Conservation (phyloP, 202 grass and related monocot species). For the Musa balbisiana region DNA sequence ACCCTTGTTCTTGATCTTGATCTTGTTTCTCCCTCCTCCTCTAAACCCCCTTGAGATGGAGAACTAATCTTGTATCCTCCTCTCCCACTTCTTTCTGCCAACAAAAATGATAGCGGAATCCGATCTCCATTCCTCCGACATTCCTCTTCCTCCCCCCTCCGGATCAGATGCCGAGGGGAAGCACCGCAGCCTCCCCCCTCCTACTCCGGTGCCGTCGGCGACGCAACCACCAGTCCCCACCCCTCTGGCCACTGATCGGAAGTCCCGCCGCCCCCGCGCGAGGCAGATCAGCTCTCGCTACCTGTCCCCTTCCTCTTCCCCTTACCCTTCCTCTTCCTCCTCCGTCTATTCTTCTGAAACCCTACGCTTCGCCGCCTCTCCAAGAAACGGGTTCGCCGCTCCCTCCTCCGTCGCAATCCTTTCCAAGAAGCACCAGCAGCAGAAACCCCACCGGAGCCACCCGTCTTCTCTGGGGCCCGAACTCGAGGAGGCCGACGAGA, state of each 20-base stretch:
- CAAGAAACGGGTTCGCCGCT: constrained; percentile 26
- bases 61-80: no score
- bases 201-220: not conserved
- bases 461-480: not conserved
- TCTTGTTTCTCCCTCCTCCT: not conserved
- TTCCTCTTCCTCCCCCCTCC: no score
- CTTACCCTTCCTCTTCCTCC: constrained; percentile 17
- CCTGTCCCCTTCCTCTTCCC: constrained; percentile 30
- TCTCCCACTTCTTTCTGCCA: no score
- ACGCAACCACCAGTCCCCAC: not conserved
- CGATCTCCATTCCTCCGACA: not conserved
- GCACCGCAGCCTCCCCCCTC: not conserved
- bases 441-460: not conserved
- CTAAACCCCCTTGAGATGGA: no score
- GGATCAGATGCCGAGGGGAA: no score
- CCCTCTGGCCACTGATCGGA: not conserved
- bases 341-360: constrained; percentile 2
- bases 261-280: not conserved
- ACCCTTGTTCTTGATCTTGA: not conserved
- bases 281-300: constrained; percentile 58
- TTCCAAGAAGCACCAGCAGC: constrained; percentile 1
- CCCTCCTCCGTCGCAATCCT: constrained; percentile 31
- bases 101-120: not conserved
- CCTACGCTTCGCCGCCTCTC: constrained; percentile 23
- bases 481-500: constrained; percentile 44